Conservation (phyloP, 768 basidiomycete species). For the Grammothele lineata region DNA sequence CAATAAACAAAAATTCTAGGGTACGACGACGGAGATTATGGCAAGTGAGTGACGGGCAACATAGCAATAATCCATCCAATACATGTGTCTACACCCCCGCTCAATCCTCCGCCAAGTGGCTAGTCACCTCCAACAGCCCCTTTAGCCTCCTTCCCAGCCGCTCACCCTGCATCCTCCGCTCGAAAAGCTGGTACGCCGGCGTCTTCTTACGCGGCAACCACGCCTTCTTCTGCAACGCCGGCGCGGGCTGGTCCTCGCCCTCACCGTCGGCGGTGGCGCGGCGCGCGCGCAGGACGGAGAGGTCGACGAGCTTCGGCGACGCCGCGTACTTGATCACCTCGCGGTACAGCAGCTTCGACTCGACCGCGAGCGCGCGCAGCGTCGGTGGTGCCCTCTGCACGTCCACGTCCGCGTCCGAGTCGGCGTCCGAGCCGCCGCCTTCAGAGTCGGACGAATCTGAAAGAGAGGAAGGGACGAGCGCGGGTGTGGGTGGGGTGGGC, state of each 20-base stretch:
- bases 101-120: constrained; percentile 22
- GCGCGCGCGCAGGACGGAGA: constrained; percentile 56
- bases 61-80: constrained; percentile 1
- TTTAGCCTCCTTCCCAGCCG: constrained; percentile 63
- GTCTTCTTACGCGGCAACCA: constrained; percentile 82
- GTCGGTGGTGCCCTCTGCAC: constrained; percentile 41
- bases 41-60: not conserved
- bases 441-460: too few species aligned
- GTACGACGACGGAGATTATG: too few species aligned
- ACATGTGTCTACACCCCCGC: not conserved
- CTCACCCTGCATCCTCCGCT: constrained; percentile 74
- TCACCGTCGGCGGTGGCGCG: constrained; percentile 33
- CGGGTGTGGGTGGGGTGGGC: constrained; percentile 54
- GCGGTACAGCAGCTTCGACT: constrained; percentile 84
- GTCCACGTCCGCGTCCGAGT: constrained; percentile 54
- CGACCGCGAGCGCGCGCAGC: constrained; percentile 66
- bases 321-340: constrained; percentile 86
- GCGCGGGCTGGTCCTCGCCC: constrained; percentile 35
- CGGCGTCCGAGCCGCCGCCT: too few species aligned
- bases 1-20: constrained; percentile 17
- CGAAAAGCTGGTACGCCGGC: constrained; percentile 77
- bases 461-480: constrained; percentile 56
- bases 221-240: constrained; percentile 43
- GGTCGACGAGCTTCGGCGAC: constrained; percentile 80
- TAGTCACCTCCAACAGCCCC: constrained; percentile 67